Percentiles rank a stretch among this genome's conserved stretches.
Conservation (phyloP, 2,329 filamentous ascomycete species). For the Saccharata proteae region DNA sequence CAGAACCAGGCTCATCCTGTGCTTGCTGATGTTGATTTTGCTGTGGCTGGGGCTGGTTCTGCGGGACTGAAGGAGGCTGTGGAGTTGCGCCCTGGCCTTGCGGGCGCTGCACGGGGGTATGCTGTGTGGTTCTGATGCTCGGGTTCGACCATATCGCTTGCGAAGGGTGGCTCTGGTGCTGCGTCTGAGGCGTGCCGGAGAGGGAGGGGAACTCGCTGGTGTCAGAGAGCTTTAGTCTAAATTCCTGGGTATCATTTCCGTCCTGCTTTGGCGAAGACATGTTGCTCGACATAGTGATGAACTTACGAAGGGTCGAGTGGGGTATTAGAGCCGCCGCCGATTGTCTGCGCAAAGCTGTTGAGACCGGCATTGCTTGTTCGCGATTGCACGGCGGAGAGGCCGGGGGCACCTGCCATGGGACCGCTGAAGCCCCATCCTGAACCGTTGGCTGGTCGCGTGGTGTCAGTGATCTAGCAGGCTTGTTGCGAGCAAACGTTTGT, state of each 20-base stretch:
- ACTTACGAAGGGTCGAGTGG: slow-evolving; percentile 47
- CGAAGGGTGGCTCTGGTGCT: slow-evolving; percentile 38
- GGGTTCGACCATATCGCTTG: slow-evolving; percentile 47
- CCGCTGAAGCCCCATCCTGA: slow-evolving; percentile 47
- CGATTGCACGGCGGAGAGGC: slow-evolving; percentile 38
- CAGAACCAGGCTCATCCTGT: slow-evolving; percentile 25
- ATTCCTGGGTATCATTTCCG: slow-evolving; percentile 7
- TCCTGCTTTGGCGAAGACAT: slow-evolving; percentile 8
- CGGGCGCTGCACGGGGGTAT: slow-evolving; percentile 42
- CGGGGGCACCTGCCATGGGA: slow-evolving; percentile 40
- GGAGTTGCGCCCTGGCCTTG: slow-evolving; percentile 24
- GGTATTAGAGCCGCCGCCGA: slow-evolving; percentile 38
- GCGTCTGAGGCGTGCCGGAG: slow-evolving; percentile 44
- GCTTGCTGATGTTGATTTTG: slow-evolving; percentile 28
- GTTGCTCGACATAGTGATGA: neutral
- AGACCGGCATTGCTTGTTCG: slow-evolving; percentile 38
- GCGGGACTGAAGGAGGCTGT: slow-evolving; percentile 15
- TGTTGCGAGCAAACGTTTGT: neutral
- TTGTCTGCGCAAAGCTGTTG: slow-evolving; percentile 45
- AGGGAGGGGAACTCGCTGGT: slow-evolving; percentile 51
- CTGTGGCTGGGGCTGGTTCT: slow-evolving; percentile 20
- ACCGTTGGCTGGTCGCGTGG: slow-evolving; percentile 34
- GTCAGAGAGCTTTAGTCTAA: slow-evolving; percentile 2
- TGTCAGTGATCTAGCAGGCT: neutral
- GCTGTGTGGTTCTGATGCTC: slow-evolving; percentile 40